Base-by-base conservation (phyloP, 2,329 filamentous ascomycete genomes). In the Ascomycota sp. region DNA sequence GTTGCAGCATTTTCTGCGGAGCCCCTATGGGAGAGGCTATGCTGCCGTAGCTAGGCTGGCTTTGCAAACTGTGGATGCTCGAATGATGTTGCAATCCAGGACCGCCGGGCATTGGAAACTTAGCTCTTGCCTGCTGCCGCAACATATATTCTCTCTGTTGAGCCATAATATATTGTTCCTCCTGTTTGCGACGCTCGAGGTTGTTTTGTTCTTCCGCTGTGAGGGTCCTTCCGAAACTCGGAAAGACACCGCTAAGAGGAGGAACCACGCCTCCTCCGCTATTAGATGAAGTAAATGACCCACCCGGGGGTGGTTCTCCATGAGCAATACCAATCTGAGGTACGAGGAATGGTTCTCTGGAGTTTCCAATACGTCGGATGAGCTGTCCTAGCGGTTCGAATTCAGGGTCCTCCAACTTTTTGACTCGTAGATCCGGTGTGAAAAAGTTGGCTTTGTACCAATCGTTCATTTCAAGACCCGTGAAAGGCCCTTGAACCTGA, bases 371-470 rank as follows among this genome's bases (percentile, higher is more conserved):
- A 22, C 86, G 76, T 26, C 89, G 67, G 37, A 98, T 94, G 17
- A 98, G 69, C 51, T 95, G 85, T 3, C 86, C 89, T 8, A 98
- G 59, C 9, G 86, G 89, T 51, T 98, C 89, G 43, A 94, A 98
- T 29, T 98, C 86, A 0, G 65, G 61, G 44, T 98, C 89, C 48
- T 98, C 89, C 5, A 86, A 63, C 49, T 93, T 93, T 58, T 91
- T 94, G 21, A 98, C 89, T 26, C 91, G 71, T 13, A 98, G 63
- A 42, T 98, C 86, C 0, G 86, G 75, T 0, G 82, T 92, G 54
- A 98, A 98, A 57, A 95, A 98, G 27, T 86, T 85, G 23, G 85
- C 86, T 51, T 95, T 95, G 56, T 95, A 98, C 89, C 89, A 98
- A 43, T 98, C 91, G 41, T 98, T 91, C 89, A 98, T 98, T 53